phyloP scores from a whole-genome alignment of 371 early-diverging fungal genomes.

The Dipsacomyces acuminosporus region DNA sequence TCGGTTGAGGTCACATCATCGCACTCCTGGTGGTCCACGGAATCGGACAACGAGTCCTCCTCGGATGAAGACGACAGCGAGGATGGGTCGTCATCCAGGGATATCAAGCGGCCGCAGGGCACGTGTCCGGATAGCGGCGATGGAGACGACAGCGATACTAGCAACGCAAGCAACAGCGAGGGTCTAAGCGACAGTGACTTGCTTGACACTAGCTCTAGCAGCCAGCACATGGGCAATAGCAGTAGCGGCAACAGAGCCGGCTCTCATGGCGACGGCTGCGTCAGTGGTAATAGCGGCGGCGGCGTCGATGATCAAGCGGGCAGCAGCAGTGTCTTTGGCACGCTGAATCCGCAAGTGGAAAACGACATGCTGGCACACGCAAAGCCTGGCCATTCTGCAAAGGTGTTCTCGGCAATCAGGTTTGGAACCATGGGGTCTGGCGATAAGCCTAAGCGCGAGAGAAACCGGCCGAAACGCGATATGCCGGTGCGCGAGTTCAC shows the following conservation, averaged over 20 bases:
- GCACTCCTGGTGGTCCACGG: conserved; percentile 41
- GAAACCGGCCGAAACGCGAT: conserved; percentile 1
- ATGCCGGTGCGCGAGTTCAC: conserved; percentile 28
- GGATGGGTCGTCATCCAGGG: conserved; percentile 3
- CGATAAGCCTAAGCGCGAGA: not conserved
- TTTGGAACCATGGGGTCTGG: conserved; percentile 34
- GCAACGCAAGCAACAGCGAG: conserved; percentile 2
- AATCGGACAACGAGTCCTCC: too few relatives aligned
- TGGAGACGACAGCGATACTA: not conserved
- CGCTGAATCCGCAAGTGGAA: conserved; percentile 14
- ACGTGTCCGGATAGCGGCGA: too few relatives aligned
- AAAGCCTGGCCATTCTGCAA: conserved; percentile 9
- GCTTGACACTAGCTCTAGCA: too few relatives aligned
- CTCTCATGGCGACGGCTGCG: conserved; percentile 2
- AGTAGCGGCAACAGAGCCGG: conserved; percentile 13
- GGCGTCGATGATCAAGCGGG: too few relatives aligned
- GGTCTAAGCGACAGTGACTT: too few relatives aligned
- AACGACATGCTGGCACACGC: conserved; percentile 49
- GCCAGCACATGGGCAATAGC: not conserved
- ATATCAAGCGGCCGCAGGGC: too few relatives aligned
- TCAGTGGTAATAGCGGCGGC: not conserved
- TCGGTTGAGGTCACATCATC: conserved; percentile 21
- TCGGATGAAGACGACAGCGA: conserved; percentile 24
- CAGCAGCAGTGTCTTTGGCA: conserved; percentile 3
- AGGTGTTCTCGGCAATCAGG: conserved; percentile 33